These are phyloP conservation scores for Mrakia frigida DNA, from an alignment of 768 basidiomycete species.

Conservation along the genomic window DNA sequence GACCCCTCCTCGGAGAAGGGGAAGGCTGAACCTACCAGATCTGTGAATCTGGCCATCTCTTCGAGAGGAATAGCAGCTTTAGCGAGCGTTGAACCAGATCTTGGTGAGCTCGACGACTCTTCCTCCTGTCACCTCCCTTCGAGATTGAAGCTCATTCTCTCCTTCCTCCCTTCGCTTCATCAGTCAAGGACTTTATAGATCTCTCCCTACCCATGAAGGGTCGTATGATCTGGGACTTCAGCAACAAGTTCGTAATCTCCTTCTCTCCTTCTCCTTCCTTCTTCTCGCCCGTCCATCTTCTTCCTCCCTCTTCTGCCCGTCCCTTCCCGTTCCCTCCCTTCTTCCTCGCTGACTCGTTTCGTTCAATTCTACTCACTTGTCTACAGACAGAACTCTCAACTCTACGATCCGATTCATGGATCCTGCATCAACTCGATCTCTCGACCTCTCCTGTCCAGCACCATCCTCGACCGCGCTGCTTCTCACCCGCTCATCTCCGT, in stretches of 20 bases:
- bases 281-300: slow-evolving; percentile 44
- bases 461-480: slow-evolving; percentile 34
- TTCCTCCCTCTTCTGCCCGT: slow-evolving; percentile 41
- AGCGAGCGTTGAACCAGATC: slow-evolving; percentile 60
- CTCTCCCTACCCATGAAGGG: slow-evolving; percentile 30
- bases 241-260: slow-evolving; percentile 23
- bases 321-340: neutral
- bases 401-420: slow-evolving; percentile 41
- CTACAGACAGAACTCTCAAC: slow-evolving; percentile 49
- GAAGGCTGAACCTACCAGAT: slow-evolving; percentile 18
- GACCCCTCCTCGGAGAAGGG: slow-evolving; percentile 25
- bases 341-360: neutral
- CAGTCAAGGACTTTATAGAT: slow-evolving; percentile 26
- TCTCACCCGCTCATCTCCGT: slow-evolving; percentile 55
- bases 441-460: slow-evolving; percentile 22
- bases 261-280: neutral
- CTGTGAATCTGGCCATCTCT: slow-evolving; percentile 30
- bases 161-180: neutral
- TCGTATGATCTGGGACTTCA: slow-evolving; percentile 31
- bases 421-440: slow-evolving; percentile 33
- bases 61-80: slow-evolving; percentile 76
- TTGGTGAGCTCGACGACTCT: slow-evolving; percentile 35
- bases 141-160: neutral
- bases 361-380: no score
- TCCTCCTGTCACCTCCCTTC: neutral